These are phyloP conservation scores for Colletotrichum truncatum DNA, from an alignment of 2,329 filamentous ascomycete species.

Conservation along the genomic window DNA sequence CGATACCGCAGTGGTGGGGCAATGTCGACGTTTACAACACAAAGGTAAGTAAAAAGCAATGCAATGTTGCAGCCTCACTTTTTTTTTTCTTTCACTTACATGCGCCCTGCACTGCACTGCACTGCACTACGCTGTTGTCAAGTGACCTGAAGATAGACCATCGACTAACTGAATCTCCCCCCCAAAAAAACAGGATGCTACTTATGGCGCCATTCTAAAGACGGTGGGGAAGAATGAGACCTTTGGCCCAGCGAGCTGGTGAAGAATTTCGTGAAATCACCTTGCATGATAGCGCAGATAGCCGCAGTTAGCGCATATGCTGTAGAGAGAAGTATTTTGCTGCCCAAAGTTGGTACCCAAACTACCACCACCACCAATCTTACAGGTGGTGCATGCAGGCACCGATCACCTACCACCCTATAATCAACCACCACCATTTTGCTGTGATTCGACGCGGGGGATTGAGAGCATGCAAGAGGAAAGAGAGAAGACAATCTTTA, in stretches of 20 bases:
- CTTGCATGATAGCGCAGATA: conserved; percentile 15
- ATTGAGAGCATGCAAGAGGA: not conserved
- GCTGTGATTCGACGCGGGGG: not conserved
- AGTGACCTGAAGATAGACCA: not conserved
- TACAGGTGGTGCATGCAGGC: not conserved
- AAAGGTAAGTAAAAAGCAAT: conserved; percentile 26
- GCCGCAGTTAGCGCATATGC: conserved; percentile 14
- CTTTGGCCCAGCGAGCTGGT: conserved; percentile 45
- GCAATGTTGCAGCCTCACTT: not conserved
- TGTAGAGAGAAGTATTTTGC: not conserved
- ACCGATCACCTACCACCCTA: not conserved
- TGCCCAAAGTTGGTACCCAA: conserved; percentile 27
- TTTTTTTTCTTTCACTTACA: not conserved
- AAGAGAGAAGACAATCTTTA: conserved; percentile 8
- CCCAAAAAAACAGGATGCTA: conserved; percentile 35
- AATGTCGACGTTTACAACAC: conserved; percentile 59
- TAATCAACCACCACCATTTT: not conserved
- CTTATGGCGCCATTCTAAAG: conserved; percentile 33
- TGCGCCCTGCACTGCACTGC: not conserved
- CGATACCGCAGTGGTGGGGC: conserved; percentile 54
- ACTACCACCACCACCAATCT: not conserved
- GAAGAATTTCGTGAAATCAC: conserved; percentile 23
- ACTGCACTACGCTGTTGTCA: not conserved
- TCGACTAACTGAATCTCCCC: not conserved
- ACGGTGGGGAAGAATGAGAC: conserved; percentile 35